A percentile compares a stretch with the other conserved stretches of the same genome.
phyloP scores from a whole-genome alignment of 1,284 basidiomycete genomes.

The Sporisorium exsertum region DNA sequence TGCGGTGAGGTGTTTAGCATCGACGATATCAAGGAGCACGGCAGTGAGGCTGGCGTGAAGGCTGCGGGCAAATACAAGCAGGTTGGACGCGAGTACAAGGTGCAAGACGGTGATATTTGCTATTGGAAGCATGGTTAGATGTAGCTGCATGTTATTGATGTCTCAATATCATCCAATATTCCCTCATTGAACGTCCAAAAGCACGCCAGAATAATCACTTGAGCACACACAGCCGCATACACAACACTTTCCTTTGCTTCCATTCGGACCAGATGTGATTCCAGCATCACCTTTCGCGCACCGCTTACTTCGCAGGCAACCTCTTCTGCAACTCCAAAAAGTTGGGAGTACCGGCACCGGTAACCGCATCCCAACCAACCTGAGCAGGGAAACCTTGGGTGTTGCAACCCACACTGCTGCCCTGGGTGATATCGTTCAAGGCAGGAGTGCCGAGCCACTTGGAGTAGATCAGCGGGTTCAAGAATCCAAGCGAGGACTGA shows the following conservation, averaged over 20 bases:
- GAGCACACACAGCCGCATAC: not conserved
- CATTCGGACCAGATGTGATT: too few species aligned
- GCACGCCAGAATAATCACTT: not conserved
- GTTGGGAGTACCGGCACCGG: constrained; percentile 60
- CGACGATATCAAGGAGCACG: constrained; percentile 90
- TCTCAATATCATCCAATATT: constrained; percentile 3
- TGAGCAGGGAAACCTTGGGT: constrained; percentile 59
- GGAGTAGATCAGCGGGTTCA: constrained; percentile 73
- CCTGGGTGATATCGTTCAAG: constrained; percentile 73
- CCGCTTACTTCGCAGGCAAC: constrained; percentile 6
- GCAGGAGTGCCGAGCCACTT: constrained; percentile 61
- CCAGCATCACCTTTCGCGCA: not conserved
- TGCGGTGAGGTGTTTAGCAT: constrained; percentile 98
- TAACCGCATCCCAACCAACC: constrained; percentile 61
- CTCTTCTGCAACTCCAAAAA: constrained; percentile 41
- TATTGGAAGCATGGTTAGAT: constrained; percentile 56
- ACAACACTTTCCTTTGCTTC: not conserved
- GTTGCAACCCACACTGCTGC: constrained; percentile 68
- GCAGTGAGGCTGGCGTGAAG: constrained; percentile 89
- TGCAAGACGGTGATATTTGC: constrained; percentile 68
- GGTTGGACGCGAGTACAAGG: constrained; percentile 94
- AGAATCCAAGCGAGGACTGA: constrained; percentile 72
- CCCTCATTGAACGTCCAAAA: not conserved
- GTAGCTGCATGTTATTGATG: not conserved
- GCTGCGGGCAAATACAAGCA: constrained; percentile 95